These are phyloP conservation scores for Phytophthora pseudosyringae DNA, from an alignment of 352 stramenopile species.

Conservation along the genomic window DNA sequence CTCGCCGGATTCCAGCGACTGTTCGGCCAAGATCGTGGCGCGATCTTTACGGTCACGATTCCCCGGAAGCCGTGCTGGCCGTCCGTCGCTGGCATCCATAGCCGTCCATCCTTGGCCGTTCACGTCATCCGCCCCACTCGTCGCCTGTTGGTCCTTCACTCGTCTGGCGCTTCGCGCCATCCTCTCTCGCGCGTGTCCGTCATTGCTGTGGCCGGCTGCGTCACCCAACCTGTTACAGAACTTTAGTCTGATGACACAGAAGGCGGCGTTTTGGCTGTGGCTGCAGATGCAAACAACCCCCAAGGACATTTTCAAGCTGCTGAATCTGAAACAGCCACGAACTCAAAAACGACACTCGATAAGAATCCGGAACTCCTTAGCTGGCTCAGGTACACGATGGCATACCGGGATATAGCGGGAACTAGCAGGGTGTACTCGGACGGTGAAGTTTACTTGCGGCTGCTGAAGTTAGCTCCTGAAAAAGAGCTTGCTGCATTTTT, in stretches of 20 bases:
- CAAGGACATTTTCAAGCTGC: neutral
- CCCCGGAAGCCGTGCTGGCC: too few relatives aligned
- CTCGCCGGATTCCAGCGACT: too few relatives aligned
- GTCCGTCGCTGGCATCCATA: too few relatives aligned
- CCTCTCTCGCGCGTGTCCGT: too few relatives aligned
- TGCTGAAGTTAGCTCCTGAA: neutral
- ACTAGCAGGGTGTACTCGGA: neutral
- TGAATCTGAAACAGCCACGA: neutral
- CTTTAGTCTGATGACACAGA: neutral
- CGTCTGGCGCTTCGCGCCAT: too few relatives aligned
- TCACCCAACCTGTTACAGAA: too few relatives aligned
- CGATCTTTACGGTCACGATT: too few relatives aligned
- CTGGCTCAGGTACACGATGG: slow-evolving; percentile 3
- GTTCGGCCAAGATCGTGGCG: too few relatives aligned
- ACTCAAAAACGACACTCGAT: neutral
- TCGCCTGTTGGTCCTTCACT: too few relatives aligned
- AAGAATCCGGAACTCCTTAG: neutral
- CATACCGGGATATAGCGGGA: neutral
- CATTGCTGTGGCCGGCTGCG: too few relatives aligned
- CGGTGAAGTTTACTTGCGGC: neutral
- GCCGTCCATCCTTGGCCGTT: too few relatives aligned
- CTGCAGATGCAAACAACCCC: neutral
- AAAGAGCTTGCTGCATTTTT: neutral
- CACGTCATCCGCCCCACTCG: too few relatives aligned
- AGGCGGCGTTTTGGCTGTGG: neutral